These are phyloP conservation scores for Penstemon newberryi DNA, from an alignment of 257 asterid genomes.

Conservation along the genomic window DNA sequence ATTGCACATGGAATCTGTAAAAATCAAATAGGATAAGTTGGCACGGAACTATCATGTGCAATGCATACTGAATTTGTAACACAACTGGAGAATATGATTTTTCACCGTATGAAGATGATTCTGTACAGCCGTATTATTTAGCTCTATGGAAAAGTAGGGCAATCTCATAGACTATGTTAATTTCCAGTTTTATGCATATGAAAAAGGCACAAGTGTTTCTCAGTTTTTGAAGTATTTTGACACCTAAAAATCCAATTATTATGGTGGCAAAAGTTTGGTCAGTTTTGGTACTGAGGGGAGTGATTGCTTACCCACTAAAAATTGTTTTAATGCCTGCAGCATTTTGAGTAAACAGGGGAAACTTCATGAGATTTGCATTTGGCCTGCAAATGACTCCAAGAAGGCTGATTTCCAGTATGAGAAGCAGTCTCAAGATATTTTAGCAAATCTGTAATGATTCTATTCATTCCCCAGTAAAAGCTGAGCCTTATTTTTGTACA, in stretches of 20 bases:
- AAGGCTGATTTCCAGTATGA: conserved; percentile 49
- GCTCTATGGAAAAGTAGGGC: conserved; percentile 64
- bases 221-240: conserved; percentile 57
- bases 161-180: conserved; percentile 66
- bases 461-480: not conserved
- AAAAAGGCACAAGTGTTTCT: no score
- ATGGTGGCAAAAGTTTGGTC: conserved; percentile 51
- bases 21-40: no score
- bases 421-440: conserved; percentile 53
- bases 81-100: no score
- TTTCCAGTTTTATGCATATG: conserved; percentile 77
- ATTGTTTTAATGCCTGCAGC: conserved; percentile 64
- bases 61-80: no score
- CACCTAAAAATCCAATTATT: conserved; percentile 51
- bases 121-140: conserved; percentile 52
- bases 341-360: conserved; percentile 49
- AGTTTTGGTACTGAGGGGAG: conserved; percentile 69
- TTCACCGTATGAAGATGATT: conserved; percentile 55
- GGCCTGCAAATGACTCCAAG: conserved; percentile 85
- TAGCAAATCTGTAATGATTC: conserved; percentile 35
- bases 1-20: no score
- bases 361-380: conserved; percentile 72
- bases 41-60: no score
- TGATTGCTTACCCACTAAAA: conserved; percentile 56
- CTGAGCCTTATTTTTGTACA: no score